Base-by-base conservation (phyloP, 2,329 filamentous ascomycete species). In the Didymella arachidicola region DNA sequence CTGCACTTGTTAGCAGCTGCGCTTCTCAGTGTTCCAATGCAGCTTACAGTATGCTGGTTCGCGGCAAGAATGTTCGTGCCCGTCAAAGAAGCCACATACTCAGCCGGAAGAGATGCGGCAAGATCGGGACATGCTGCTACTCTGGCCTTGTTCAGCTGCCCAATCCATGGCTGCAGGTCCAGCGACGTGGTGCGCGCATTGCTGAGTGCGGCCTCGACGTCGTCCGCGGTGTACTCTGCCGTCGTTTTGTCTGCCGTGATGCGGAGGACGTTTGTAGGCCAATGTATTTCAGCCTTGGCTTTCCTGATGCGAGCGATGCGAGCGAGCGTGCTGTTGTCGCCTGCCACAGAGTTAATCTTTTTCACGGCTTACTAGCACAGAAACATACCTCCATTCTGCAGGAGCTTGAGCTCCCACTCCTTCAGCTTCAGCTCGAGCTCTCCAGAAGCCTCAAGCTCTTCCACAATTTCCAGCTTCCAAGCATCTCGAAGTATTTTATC, bases 231-330 rank as follows among this genome's bases (percentile, higher is more conserved):
- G 46, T 76, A 75, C 43, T 76, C 73, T 14, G 74, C 72, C 25
- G 66, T 74, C 44, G 53, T 72, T 45, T 76, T 77, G 53, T 76
- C 71, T 29, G 74, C 75, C 7, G 72, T 78, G 30, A 78, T 76
- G 19, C 76, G 72, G 11, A 78, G 50, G 18, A 76, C 60, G 34
- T 62, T 64, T 34, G 72, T 62, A 3, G 59, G 53, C 32, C 58
- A 51, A 34, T 69, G 63, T 16, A 73, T 59, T 36, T 78, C 70
- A 10, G 77, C 50, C 30, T 66, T 77, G 25, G 66, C 73, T 30
- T 65, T 72, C 14, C 76, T 66, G 22, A 51, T 46, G n/a, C 47
- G 47, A 22, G 69, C 65, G 19, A 78, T 72, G 7, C 60, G 59
- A 41, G 75, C 69, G 8, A 78, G 61, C 22, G 14, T 16, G 32